A percentile compares a stretch with the other conserved stretches of the same genome.
These are phyloP conservation scores for Myxozyma sirexii DNA, from an alignment of 805 yeast species.

Conservation along the genomic window DNA sequence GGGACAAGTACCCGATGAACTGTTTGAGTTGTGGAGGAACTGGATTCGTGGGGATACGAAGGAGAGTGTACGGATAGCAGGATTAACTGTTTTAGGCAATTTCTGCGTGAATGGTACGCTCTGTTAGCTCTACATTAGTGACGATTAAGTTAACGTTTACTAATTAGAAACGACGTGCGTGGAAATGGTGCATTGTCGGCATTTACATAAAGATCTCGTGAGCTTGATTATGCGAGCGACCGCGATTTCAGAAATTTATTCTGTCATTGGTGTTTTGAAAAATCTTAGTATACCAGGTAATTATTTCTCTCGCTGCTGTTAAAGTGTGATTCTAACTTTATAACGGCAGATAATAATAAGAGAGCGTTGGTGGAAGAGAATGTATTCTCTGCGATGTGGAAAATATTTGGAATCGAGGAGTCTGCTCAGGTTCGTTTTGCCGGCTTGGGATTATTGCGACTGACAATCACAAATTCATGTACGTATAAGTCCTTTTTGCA, in stretches of 20 bases:
- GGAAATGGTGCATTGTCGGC: background rate
- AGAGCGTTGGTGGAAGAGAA: background rate
- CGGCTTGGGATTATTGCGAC: slow-evolving; percentile 12
- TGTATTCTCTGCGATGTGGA: background rate
- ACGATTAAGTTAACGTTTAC: background rate
- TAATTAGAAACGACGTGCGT: slow-evolving; percentile 3
- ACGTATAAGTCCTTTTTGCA: background rate
- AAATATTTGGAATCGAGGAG: background rate
- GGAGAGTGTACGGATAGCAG: slow-evolving; percentile 5
- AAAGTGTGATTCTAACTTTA: background rate
- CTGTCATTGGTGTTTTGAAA: slow-evolving; percentile 17
- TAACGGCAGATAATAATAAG: background rate
- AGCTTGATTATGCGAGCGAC: background rate
- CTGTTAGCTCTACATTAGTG: background rate
- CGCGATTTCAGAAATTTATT: slow-evolving; percentile 2
- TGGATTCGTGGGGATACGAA: slow-evolving; percentile 6
- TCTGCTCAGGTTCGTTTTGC: slow-evolving; percentile 13
- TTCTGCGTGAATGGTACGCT: slow-evolving; percentile 15
- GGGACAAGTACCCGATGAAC: too few species aligned
- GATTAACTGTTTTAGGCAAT: slow-evolving; percentile 13
- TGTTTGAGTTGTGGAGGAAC: slow-evolving; percentile 1
- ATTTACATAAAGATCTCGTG: slow-evolving; percentile 1
- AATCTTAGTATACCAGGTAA: slow-evolving; percentile 17
- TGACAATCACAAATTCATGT: slow-evolving; percentile 8
- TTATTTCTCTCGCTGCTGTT: background rate